A percentile compares a stretch with the other conserved stretches of the same genome.
Evolutionary conservation across 1,284 basidiomycete species (phyloP).

Genomic region (Leccinum colubrinum): DNA sequence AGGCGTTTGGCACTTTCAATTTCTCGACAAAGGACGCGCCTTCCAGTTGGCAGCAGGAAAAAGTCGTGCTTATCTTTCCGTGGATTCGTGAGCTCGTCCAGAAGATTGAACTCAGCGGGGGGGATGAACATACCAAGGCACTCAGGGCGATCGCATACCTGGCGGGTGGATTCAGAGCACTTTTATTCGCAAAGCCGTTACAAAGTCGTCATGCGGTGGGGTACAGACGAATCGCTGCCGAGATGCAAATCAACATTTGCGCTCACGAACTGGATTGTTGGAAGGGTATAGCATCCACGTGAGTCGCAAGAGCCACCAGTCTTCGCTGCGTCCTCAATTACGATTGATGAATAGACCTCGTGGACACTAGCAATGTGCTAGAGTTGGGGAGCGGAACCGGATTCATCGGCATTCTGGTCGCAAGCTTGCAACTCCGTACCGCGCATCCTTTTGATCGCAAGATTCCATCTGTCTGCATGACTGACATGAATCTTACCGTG

Average conservation of each 20-base stretch:
- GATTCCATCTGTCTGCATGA: slow-evolving; percentile 46
- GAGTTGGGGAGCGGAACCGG: slow-evolving; percentile 75
- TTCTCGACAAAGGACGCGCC: background rate
- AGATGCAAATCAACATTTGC: background rate
- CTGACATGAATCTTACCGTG: slow-evolving; percentile 65
- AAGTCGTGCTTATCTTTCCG: slow-evolving; percentile 8
- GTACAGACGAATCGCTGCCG: background rate
- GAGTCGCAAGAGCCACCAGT: slow-evolving; percentile 11
- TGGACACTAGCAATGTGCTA: slow-evolving; percentile 48
- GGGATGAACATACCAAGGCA: background rate
- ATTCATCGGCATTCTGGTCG: slow-evolving; percentile 65
- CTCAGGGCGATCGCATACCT: background rate
- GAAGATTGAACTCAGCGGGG: background rate
- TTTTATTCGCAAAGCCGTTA: background rate
- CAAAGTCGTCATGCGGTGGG: background rate
- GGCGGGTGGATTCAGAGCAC: background rate
- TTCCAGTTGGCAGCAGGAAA: background rate
- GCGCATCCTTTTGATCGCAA: slow-evolving; percentile 11
- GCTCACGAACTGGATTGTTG: background rate
- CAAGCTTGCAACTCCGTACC: slow-evolving; percentile 45
- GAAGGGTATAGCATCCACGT: slow-evolving; percentile 43
- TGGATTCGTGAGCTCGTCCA: slow-evolving; percentile 13
- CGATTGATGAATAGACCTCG: slow-evolving; percentile 41
- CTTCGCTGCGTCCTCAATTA: background rate
- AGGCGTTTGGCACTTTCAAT: slow-evolving; percentile 2